A percentile compares a stretch with the other conserved stretches of the same genome.
These are phyloP conservation scores for Grosmannia huntii DNA, from an alignment of 2,329 filamentous ascomycete genomes.

Conservation along the genomic window DNA sequence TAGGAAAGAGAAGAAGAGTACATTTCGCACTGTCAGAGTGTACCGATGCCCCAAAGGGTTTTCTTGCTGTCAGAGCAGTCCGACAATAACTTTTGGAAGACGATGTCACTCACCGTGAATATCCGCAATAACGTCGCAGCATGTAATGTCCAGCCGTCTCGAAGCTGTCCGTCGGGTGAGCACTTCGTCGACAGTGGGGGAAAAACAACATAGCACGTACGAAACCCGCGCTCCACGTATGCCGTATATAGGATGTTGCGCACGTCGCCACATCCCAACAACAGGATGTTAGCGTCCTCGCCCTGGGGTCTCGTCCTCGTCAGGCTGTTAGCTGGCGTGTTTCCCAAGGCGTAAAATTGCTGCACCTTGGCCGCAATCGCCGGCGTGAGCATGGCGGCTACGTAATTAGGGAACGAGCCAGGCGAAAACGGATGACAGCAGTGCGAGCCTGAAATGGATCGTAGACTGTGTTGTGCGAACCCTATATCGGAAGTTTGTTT, in stretches of 20 bases:
- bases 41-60: background rate
- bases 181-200: background rate
- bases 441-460: too few relatives aligned
- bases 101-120: conserved; percentile 30
- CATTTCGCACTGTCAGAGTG: conserved; percentile 35
- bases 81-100: background rate
- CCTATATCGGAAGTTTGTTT: background rate
- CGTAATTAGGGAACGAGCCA: background rate
- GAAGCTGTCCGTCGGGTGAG: conserved; percentile 14
- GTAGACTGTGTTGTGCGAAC: too few relatives aligned
- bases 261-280: conserved; percentile 43
- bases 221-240: conserved; percentile 26
- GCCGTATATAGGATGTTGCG: conserved; percentile 43
- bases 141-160: conserved; percentile 40
- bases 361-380: conserved; percentile 16
- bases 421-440: background rate
- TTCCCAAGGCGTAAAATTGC: conserved; percentile 37
- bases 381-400: conserved; percentile 23
- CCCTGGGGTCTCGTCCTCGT: conserved; percentile 34
- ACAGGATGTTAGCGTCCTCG: conserved; percentile 34
- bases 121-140: conserved; percentile 37
- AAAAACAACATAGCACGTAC: conserved; percentile 15
- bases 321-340: conserved; percentile 39
- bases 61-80: background rate
- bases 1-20: conserved; percentile 37